Base-by-base conservation (phyloP, 2,329 filamentous ascomycete genomes). In the Chaetomiaceae sp. region DNA sequence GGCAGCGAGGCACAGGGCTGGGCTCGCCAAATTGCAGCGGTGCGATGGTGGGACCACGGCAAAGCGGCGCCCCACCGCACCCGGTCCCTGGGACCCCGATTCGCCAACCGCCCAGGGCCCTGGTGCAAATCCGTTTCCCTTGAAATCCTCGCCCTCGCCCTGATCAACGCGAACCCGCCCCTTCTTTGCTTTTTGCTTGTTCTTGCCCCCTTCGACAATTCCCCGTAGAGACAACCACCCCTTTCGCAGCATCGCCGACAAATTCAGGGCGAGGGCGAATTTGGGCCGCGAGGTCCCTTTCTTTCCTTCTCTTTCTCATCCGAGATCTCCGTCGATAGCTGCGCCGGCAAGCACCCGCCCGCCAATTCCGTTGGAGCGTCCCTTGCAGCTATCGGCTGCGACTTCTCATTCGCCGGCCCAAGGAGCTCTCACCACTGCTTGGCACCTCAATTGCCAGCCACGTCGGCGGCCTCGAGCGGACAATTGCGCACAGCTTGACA, bases 321-420 rank as follows among this genome's bases (percentile, higher is more conserved):
- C 11, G 47, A 39, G 37, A 36, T 12, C 11, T 42, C 34, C 29
- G 34, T 44, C 51, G 44, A 52, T 48, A 53, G 50, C 54, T 54
- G 47, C 33, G 9, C 14, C 43, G 17, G 31, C 39, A 47, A 36
- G 17, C 54, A 27, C 9, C 38, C 50, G 12, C 20, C 51, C 47
- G 38, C 27, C 14, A 7, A 31, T 23, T 42, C 49, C 14, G 25
- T 40, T 37, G 27, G 23, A 31, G 20, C 38, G 33, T 34, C n/a
- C 37, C 47, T 40, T 51, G 51, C 55, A 45, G 47, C 49, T 47
- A 37, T 51, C 45, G 45, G 51, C 54, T 23, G 38, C 47, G 47
- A 20, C 47, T 46, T 51, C 51, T 48, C 39, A 49, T 57, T 54
- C 47, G 51, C 22, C 43, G 6, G 38, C 9, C 19, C 1, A 2